These are phyloP conservation scores for Acanthamoeba castellanii DNA, from an alignment of 208 protist genomes.

Conservation along the genomic window DNA sequence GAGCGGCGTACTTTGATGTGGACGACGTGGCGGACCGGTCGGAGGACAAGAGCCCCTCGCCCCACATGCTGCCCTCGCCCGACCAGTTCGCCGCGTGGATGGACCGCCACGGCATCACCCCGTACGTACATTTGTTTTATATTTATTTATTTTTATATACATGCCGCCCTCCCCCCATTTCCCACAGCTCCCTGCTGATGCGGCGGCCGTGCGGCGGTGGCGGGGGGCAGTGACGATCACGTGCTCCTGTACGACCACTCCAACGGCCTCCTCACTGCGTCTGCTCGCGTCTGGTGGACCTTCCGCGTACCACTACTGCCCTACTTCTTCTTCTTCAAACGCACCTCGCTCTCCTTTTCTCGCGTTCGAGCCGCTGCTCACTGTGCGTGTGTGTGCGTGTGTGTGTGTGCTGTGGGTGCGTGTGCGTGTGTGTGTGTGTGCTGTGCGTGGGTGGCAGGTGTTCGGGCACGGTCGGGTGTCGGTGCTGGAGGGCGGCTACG, in stretches of 20 bases:
- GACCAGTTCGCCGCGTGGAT: background rate
- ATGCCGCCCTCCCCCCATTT: too few relatives aligned
- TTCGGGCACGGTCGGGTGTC: background rate
- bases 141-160: too few relatives aligned
- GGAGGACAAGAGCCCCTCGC: conserved; percentile 5
- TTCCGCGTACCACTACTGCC: background rate
- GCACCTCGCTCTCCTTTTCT: too few relatives aligned
- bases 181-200: background rate
- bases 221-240: background rate
- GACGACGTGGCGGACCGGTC: background rate
- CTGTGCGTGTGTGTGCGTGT: too few relatives aligned
- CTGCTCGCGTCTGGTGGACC: background rate
- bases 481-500: background rate
- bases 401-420: too few relatives aligned
- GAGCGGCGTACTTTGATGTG: conserved; percentile 6
- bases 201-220: background rate
- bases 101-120: background rate
- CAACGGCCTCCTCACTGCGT: background rate
- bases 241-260: conserved; percentile 3
- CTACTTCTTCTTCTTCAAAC: too few relatives aligned
- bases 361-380: too few relatives aligned
- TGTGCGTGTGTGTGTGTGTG: too few relatives aligned
- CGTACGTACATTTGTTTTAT: background rate
- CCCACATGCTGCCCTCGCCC: background rate
- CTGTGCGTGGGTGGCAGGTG: background rate